Percentiles rank a stretch among this genome's conserved stretches.
Conservation (phyloP, 441 rosid species). For the Iberis amara region DNA sequence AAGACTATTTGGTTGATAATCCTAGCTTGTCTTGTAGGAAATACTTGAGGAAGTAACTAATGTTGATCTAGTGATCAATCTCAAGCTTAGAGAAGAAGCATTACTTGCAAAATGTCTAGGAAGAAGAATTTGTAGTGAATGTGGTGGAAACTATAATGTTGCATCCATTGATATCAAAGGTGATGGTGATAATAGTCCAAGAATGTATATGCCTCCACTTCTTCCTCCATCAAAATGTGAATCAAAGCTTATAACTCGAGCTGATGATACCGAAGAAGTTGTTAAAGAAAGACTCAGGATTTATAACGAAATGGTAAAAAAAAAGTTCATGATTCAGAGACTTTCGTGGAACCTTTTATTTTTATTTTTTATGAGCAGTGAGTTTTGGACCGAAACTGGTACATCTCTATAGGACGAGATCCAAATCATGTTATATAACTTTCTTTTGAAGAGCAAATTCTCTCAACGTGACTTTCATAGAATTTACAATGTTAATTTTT, state of each 20-base stretch:
- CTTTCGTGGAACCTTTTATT: neutral
- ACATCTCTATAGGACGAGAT: too few species aligned
- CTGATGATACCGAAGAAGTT: conserved; percentile 89
- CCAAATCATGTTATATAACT: too few species aligned
- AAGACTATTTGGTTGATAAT: neutral
- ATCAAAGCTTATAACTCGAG: conserved; percentile 70
- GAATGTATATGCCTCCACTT: conserved; percentile 90
- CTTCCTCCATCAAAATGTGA: conserved; percentile 84
- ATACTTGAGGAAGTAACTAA: conserved; percentile 81
- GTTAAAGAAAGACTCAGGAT: conserved; percentile 78
- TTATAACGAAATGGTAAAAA: conserved; percentile 59
- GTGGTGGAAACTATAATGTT: conserved; percentile 81
- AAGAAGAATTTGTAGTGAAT: conserved; percentile 83
- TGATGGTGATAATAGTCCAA: conserved; percentile 62
- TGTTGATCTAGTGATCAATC: conserved; percentile 75
- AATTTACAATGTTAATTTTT: neutral
- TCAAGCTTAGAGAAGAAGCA: conserved; percentile 82
- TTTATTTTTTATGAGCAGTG: neutral
- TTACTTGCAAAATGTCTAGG: conserved; percentile 90
- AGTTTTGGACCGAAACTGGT: too few species aligned
- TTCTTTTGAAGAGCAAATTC: too few species aligned
- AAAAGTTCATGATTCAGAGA: too few species aligned
- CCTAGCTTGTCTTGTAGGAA: conserved; percentile 42
- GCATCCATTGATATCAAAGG: conserved; percentile 83
- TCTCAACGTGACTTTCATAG: neutral